phyloP scores from a whole-genome alignment of 805 yeast genomes.

The Yarrowia bubula region DNA sequence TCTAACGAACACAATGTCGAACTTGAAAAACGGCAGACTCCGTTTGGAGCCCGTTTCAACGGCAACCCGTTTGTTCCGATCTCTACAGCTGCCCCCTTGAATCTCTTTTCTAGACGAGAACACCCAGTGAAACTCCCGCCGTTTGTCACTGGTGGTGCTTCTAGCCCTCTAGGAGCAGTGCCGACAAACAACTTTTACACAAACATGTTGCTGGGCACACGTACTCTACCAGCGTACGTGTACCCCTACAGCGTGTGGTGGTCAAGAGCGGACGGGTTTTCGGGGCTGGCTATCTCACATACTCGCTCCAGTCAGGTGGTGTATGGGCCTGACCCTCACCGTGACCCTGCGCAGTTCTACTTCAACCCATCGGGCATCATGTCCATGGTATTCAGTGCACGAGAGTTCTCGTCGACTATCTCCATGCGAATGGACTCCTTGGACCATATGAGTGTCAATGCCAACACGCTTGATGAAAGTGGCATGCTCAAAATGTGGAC shows the following conservation, averaged over 20 bases:
- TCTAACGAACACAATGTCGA: neutral
- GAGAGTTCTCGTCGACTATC: constrained; percentile 45
- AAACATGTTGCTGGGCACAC: constrained; percentile 64
- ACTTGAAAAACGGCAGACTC: constrained; percentile 6
- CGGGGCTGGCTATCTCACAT: constrained; percentile 69
- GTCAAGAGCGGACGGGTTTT: constrained; percentile 46
- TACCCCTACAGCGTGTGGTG: constrained; percentile 79
- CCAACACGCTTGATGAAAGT: constrained; percentile 29
- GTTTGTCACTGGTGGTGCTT: neutral
- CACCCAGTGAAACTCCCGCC: constrained; percentile 5
- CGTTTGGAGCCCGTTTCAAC: neutral
- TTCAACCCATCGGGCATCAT: constrained; percentile 56
- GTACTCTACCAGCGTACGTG: constrained; percentile 71
- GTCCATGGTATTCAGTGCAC: constrained; percentile 56
- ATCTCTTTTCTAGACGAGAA: constrained; percentile 3
- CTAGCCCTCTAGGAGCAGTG: neutral
- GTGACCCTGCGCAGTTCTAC: constrained; percentile 49
- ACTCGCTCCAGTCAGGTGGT: constrained; percentile 58
- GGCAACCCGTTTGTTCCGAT: constrained; percentile 16
- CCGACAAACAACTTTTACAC: constrained; percentile 74
- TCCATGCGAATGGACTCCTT: constrained; percentile 42
- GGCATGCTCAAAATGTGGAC: constrained; percentile 28
- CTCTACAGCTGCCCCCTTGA: constrained; percentile 8
- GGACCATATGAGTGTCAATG: constrained; percentile 29
- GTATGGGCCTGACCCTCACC: constrained; percentile 55